Evolutionary conservation across 495 filamentous ascomycete species (phyloP), one percentile per base, ranked within the genome.

Genomic region (Podospora pseudoanserina): DNA sequence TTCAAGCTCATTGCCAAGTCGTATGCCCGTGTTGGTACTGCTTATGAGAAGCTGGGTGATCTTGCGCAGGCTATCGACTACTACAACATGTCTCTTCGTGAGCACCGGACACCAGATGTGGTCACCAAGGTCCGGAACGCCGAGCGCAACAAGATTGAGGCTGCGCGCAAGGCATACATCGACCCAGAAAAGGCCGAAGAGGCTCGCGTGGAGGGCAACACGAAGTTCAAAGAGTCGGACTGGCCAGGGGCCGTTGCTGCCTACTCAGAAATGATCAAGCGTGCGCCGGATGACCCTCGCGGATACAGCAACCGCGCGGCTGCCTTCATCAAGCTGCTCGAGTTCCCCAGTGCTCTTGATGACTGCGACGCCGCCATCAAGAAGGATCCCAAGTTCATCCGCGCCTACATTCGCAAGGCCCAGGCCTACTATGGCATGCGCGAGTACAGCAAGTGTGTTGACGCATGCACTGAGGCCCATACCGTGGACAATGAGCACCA

Each of bases 1-100:
- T 99, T 98, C 83, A 98, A 98, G 86, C 83, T 91, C 69, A 92
- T 98, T 73, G 95, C 95, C 74, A 99, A 98, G 88, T 93, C 95
- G 16, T 97, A 93, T 72, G 92, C 92, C 9, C 90, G 95, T 64
- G 94, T 98, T 72, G 95, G 95, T 65, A 85, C 89, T 18, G 86
- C 94, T 0, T 92, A 97, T 76, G 94, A 98, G 84, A 97, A 95
- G 83, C 74, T 88, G 68, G 91, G 89, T 67, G 90, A 99, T 72
- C 85, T 95, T 55, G 74, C 83, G 55, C 87, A 90, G 69, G 94
- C 96, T 34, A 92, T 99, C 69, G 88, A 93, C 68, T 92, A 89
- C 80, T 98, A 96, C 83, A 88, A 97, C 79, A 93, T 90, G 79
- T 93, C 93, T 2, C 87, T 98, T 56, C 97, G 91, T 5, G 95